Evolutionary conservation across 176 grass and related monocot genomes (phyloP).

Genomic region (Oryza officinalis): DNA sequence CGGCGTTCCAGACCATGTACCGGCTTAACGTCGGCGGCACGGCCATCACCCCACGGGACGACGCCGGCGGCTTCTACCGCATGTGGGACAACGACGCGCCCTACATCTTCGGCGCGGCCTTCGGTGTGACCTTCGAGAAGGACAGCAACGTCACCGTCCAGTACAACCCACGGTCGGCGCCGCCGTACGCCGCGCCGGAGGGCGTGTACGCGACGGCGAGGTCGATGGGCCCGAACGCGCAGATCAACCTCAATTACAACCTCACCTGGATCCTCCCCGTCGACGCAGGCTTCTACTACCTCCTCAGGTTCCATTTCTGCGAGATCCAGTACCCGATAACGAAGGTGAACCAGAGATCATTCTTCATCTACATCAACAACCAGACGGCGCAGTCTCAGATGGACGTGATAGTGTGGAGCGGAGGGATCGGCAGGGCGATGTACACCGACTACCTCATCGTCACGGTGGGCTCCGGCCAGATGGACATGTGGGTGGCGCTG

Average conservation of each 20-base stretch:
- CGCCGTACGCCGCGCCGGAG: constrained; percentile 33
- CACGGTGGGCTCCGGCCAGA: constrained; percentile 12
- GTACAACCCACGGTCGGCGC: constrained; percentile 14
- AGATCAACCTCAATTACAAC: constrained; percentile 54
- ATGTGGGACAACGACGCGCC: constrained; percentile 27
- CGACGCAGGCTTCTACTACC: constrained; percentile 52
- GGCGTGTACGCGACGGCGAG: constrained; percentile 45
- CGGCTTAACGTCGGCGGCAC: constrained; percentile 43
- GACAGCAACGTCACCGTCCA: constrained; percentile 41
- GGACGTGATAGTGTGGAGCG: constrained; percentile 23
- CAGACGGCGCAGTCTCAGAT: constrained; percentile 23
- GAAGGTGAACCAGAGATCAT: constrained; percentile 30
- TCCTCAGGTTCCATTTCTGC: constrained; percentile 53
- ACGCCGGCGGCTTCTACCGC: constrained; percentile 35
- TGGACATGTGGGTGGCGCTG: constrained; percentile 48
- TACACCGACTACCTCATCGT: constrained; percentile 41
- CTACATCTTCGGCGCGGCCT: constrained; percentile 28
- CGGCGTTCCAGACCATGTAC: constrained; percentile 51
- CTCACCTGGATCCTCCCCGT: constrained; percentile 51
- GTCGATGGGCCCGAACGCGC: constrained; percentile 38
- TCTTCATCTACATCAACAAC: constrained; percentile 54
- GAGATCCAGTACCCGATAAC: constrained; percentile 57
- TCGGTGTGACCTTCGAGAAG: constrained; percentile 31
- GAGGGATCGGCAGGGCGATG: constrained; percentile 17
- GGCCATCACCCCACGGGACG: not conserved